A percentile compares a stretch with the other conserved stretches of the same genome.
Evolutionary conservation across 2,329 filamentous ascomycete genomes (phyloP).

Genomic region (Dryadomyces quercus-mongolicae): DNA sequence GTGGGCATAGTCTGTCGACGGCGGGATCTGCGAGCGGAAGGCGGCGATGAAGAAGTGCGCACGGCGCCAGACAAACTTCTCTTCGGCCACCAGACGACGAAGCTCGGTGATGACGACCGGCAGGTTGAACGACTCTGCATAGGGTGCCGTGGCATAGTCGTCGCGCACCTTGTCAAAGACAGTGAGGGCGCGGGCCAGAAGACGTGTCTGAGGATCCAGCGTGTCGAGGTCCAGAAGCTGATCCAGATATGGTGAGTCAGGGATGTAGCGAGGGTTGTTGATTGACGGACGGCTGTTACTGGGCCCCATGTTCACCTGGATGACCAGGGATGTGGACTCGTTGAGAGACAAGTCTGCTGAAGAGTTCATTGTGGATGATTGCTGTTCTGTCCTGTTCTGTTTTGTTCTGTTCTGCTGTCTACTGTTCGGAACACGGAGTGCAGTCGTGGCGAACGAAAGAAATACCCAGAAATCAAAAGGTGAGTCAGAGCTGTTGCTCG

Average conservation of each 20-base stretch:
- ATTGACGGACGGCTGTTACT: background rate
- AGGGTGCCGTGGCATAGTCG: constrained; percentile 68
- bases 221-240: constrained; percentile 64
- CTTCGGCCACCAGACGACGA: constrained; percentile 33
- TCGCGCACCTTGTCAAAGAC: constrained; percentile 46
- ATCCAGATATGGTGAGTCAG: constrained; percentile 62
- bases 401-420: no score
- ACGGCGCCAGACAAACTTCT: constrained; percentile 41
- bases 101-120: constrained; percentile 46
- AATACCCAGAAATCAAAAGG: background rate
- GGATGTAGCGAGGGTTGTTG: constrained; percentile 27
- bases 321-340: background rate
- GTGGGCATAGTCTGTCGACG: constrained; percentile 52
- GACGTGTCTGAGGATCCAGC: constrained; percentile 50
- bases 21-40: constrained; percentile 64
- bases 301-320: background rate
- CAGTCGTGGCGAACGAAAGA: background rate
- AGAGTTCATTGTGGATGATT: background rate
- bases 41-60: constrained; percentile 72
- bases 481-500: background rate
- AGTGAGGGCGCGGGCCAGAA: constrained; percentile 62
- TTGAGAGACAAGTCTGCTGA: background rate
- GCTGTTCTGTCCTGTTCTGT: no score
- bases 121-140: constrained; percentile 71
- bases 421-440: no score